These are phyloP conservation scores for Penstemon eatonii DNA, from an alignment of 257 asterid species.

Conservation along the genomic window DNA sequence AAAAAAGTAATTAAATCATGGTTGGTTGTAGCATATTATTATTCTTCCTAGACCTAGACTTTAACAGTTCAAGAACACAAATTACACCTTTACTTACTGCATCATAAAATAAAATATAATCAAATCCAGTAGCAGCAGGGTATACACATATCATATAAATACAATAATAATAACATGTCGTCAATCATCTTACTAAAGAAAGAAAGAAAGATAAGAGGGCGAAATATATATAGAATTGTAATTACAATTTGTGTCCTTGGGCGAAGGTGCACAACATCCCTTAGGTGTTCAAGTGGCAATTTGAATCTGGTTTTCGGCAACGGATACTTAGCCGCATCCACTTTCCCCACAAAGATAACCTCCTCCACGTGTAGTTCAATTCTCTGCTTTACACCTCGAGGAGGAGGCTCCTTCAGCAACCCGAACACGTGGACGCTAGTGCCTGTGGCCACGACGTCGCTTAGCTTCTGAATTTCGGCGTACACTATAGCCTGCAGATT, in stretches of 20 bases:
- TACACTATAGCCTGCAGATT: conserved; percentile 82
- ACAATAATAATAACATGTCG: not conserved
- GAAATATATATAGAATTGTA: not conserved
- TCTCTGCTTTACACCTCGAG: conserved; percentile 71
- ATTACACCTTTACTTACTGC: too few species aligned
- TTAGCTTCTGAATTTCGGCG: conserved; percentile 49
- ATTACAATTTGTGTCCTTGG: conserved; percentile 83
- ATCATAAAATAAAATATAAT: not conserved
- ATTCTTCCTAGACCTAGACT: not conserved
- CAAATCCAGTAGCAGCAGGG: not conserved
- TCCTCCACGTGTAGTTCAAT: conserved; percentile 73
- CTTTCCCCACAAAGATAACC: conserved; percentile 71
- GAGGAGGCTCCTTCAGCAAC: conserved; percentile 71
- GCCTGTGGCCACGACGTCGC: conserved; percentile 80
- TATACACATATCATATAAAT: not conserved
- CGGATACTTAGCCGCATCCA: conserved; percentile 85
- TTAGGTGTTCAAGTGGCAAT: conserved; percentile 67
- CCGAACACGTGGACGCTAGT: conserved; percentile 82
- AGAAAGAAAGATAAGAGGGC: too few species aligned
- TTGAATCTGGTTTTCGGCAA: conserved; percentile 76
- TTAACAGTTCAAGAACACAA: not conserved
- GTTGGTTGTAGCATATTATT: not conserved
- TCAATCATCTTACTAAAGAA: too few species aligned
- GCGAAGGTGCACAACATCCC: conserved; percentile 86
- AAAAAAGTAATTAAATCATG: not conserved